A percentile compares a stretch with the other conserved stretches of the same genome.
phyloP scores from a whole-genome alignment of 805 yeast genomes.

The Vanderwaltozyma verrucispora region DNA sequence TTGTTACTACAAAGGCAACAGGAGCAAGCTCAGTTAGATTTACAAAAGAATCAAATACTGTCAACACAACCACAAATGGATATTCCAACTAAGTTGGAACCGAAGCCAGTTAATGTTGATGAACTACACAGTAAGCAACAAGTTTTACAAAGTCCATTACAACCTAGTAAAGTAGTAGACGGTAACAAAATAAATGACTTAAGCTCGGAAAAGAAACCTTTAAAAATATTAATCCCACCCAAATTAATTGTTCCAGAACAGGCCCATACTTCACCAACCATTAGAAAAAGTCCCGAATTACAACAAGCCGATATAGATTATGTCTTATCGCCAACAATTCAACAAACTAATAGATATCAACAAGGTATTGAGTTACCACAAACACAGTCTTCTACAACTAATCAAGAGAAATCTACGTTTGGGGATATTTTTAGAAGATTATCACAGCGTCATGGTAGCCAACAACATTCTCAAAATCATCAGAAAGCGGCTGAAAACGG shows the following conservation, averaged over 20 bases:
- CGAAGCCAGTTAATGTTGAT: background rate
- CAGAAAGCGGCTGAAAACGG: no score
- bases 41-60: background rate
- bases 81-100: background rate
- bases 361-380: conserved; percentile 32
- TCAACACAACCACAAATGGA: background rate
- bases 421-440: conserved; percentile 29
- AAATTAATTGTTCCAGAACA: conserved; percentile 37
- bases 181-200: background rate
- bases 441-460: conserved; percentile 24
- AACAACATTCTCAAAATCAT: no score
- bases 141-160: background rate
- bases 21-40: conserved; percentile 1
- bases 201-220: conserved; percentile 2
- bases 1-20: conserved; percentile 15
- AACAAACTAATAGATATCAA: conserved; percentile 24
- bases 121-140: background rate
- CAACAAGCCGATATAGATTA: conserved; percentile 15
- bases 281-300: conserved; percentile 20
- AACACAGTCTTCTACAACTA: conserved; percentile 13
- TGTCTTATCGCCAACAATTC: conserved; percentile 23
- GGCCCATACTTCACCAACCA: conserved; percentile 39
- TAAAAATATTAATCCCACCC: conserved; percentile 29
- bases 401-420: conserved; percentile 20
- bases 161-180: background rate